Conservation (phyloP, 345 rosid species). For the Ceriops zippeliana region DNA sequence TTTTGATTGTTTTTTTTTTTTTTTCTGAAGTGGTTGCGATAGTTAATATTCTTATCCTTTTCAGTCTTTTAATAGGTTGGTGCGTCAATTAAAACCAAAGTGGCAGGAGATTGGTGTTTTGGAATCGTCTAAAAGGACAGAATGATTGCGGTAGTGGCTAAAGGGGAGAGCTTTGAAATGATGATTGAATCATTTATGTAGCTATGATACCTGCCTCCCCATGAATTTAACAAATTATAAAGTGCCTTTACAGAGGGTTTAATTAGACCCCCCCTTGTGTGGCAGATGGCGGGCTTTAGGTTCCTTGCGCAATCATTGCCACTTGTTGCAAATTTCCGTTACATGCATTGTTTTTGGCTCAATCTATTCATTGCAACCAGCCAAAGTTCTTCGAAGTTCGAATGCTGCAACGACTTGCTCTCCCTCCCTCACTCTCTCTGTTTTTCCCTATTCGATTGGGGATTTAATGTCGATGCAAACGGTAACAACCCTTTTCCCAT, state of each 20-base stretch:
- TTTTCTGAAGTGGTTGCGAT: not conserved
- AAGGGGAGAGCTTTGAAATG: slow-evolving; percentile 1
- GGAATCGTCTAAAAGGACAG: slow-evolving; percentile 4
- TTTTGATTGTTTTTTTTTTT: too few relatives aligned
- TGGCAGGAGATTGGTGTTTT: too few relatives aligned
- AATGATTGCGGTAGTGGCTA: slow-evolving; percentile 9
- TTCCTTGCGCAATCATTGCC: slow-evolving; percentile 2
- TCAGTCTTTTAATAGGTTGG: not conserved
- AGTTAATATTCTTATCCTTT: not conserved
- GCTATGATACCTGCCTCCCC: not conserved
- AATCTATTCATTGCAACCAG: too few relatives aligned
- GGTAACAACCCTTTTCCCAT: too few relatives aligned
- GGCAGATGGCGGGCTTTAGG: not conserved
- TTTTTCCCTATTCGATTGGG: too few relatives aligned
- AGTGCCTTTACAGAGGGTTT: too few relatives aligned
- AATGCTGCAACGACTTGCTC: too few relatives aligned
- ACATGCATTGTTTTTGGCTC: not conserved
- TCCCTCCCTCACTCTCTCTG: too few relatives aligned
- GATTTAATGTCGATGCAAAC: too few relatives aligned
- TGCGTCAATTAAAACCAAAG: not conserved
- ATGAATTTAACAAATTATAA: not conserved
- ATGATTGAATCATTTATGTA: slow-evolving; percentile 17
- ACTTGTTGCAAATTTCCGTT: not conserved
- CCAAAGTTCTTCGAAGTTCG: too few relatives aligned
- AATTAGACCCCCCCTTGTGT: not conserved